Base-by-base conservation (phyloP, 164 flowering plant species). In the Buxus sempervirens region DNA sequence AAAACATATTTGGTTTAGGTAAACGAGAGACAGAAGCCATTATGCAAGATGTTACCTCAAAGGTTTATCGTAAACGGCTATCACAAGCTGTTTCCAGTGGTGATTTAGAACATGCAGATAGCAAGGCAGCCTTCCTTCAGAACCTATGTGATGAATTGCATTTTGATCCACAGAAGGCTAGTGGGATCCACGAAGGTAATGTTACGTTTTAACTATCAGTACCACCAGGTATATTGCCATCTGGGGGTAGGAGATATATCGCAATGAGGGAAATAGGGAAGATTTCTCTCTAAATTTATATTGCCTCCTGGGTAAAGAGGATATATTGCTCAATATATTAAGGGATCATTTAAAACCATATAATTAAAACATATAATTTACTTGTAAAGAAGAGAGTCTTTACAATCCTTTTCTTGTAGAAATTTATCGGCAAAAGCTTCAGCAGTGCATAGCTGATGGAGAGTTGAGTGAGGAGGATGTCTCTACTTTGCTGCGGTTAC, bases 91-190 rank as follows among this genome's bases (percentile, higher is more conserved):
- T 96, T 71, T 75, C 93, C 62, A 66, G 86, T 74, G 98, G 99
- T 71, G 86, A 82, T 65, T 73, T 96, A 70, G 93, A 80, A 65
- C 79, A 83, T 22, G 91, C 97, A 38, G 86, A 86, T 58, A 96
- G 99, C 77, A 96, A 93, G 81, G 99, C 99, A 18, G 83, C 89
- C 26, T 91, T 82, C 77, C 96, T 96, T 71, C 99, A 96, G 77
- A 88, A 81, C 63, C 82, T 96, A 19, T 96, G 99, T 64, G 92
- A 86, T 10, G 93, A 93, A 67, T 73, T 96, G 79, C 84, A 83
- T 64, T 90, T 93, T 74, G 96, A 96, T 82, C 88, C 96, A 23
- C 73, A 82, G 68, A 93, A 88, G 81, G 99, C 99, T 51, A 81
- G 86, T 77, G 81, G 82, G 72, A 85, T 93, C 70, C 99, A 96